A percentile compares a stretch with the other conserved stretches of the same genome.
These are phyloP conservation scores for Rhododendron ovatum DNA, from an alignment of 148 eudicot species.

Conservation along the genomic window DNA sequence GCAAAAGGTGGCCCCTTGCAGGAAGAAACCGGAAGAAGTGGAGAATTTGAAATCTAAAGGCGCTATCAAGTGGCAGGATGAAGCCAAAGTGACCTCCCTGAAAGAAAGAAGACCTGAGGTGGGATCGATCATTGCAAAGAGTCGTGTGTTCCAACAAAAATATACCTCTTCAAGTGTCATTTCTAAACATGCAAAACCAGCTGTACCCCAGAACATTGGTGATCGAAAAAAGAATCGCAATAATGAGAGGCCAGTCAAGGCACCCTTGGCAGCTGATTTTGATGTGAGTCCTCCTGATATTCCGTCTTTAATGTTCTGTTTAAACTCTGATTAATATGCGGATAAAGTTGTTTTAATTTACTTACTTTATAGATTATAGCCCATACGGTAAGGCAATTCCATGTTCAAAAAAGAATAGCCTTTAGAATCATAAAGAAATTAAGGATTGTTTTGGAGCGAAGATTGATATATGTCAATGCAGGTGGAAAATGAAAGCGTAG, in stretches of 20 bases:
- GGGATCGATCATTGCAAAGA: conserved; percentile 22
- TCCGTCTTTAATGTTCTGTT: not conserved
- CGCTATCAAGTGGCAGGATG: conserved; percentile 19
- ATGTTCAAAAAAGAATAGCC: not conserved
- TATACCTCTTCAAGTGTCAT: conserved; percentile 9
- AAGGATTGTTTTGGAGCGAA: not conserved
- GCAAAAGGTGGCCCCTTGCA: conserved; percentile 19
- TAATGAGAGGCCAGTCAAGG: conserved; percentile 13
- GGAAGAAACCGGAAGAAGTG: conserved; percentile 30
- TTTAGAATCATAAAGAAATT: not conserved
- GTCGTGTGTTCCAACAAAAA: conserved; percentile 14
- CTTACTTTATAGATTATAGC: not conserved
- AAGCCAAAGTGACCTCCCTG: conserved; percentile 15
- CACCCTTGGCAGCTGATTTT: conserved; percentile 12
- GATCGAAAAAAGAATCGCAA: conserved; percentile 25
- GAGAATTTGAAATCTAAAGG: conserved; percentile 26
- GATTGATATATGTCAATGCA: conserved; percentile 21
- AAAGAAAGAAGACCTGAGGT: conserved; percentile 25
- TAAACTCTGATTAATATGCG: not conserved
- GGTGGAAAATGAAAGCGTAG: conserved; percentile 29
- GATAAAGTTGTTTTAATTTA: not conserved
- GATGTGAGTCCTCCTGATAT: conserved; percentile 27
- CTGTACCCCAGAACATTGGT: conserved; percentile 14
- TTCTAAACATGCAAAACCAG: conserved; percentile 7
- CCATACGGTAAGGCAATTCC: not conserved